Evolutionary conservation across 768 basidiomycete genomes (phyloP), one percentile per base, ranked within the genome.

Genomic region (Pleurotus sapidus): DNA sequence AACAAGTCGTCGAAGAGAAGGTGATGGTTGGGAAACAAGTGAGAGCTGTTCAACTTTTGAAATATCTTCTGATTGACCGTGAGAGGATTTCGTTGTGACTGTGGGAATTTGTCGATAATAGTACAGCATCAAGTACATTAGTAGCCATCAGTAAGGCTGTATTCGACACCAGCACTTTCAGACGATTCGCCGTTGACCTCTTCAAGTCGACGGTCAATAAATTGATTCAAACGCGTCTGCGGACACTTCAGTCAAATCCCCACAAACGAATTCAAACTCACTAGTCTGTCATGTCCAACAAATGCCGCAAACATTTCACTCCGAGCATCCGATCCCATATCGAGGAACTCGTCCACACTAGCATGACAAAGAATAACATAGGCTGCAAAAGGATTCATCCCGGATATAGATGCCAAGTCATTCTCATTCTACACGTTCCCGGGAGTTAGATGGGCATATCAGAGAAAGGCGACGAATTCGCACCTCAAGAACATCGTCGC

Each of bases 381-480:
- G 5, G 90, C 84, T 1, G 84, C 83, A 65, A 90, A 89, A 5
- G 74, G 70, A 57, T 92, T 92, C 82, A 92, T 84, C 14, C 87
- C 86, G 4, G 75, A 70, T 7, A 83, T 73, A 1, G 68, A 65
- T 0, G 82, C 79, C 48, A 93, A 71, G 61, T 83, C 77, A 24
- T 73, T 72, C 60, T 91, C 89, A 37, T 84, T 83, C 88, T 55
- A 12, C 7, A 49, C 57, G 57, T 6, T 9, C 7, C 38, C 37
- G 38, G 39, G 54, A 30, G 11, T 56, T n/a, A 46, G 5, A 58
- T 30, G 14, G 15, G 12, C 4, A 2, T 6, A 24, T 48, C 58
- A 25, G 39, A 59, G 48, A 11, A 57, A 38, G n/a, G n/a, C 15
- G 46, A 38, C 14, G 23, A 49, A 37, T 34, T 50, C 30, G 30